Base-by-base conservation (phyloP, 257 asterid genomes). In the Fraxinus cuspidata region DNA sequence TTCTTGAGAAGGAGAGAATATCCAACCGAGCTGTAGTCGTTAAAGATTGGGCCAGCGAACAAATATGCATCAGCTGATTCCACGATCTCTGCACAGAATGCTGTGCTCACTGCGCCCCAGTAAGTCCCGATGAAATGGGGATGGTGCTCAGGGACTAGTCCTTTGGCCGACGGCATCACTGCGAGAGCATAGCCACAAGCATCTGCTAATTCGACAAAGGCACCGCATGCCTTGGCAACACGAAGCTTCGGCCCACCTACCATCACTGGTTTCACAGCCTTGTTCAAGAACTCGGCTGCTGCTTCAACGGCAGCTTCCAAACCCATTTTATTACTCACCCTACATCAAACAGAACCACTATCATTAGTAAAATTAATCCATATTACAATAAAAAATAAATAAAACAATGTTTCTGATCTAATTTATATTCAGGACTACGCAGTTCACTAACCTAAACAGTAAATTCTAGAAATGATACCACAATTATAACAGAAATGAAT, bases 41-140 rank as follows among this genome's bases (percentile, higher is more conserved):
- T 91, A 84, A 93, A 90, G 75, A 93, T 86, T 0, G 97, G 96
- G 5, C 97, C 97, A 72, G 86, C 96, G 71, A 91, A 93, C 74
- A 93, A 56, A 80, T 93, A 91, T 0, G 94, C 97, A 82, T 93
- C 97, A 40, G 97, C 96, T 1, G 96, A 93, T 79, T 85, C 97
- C 9, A 93, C 94, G 5, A 93, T 93, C 72, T 93, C 97, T 9
- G 96, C 97, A 56, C 97, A 93, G 78, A 93, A 91, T 7, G 92
- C 79, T 0, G 94, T 90, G 77, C 97, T 93, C 82, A 93, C 97
- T 0, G 97, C 96, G 5, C 97, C 97, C 97, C 94, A 91, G 79
- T 90, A 93, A 13, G 96, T 93, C 16, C 97, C 97, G 9, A 93
- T 90, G 84, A 93, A 91, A 77, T 84, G 96, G 11, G 93, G 88